Evolutionary conservation across 257 asterid species (phyloP).

Genomic region (Lantana camara): DNA sequence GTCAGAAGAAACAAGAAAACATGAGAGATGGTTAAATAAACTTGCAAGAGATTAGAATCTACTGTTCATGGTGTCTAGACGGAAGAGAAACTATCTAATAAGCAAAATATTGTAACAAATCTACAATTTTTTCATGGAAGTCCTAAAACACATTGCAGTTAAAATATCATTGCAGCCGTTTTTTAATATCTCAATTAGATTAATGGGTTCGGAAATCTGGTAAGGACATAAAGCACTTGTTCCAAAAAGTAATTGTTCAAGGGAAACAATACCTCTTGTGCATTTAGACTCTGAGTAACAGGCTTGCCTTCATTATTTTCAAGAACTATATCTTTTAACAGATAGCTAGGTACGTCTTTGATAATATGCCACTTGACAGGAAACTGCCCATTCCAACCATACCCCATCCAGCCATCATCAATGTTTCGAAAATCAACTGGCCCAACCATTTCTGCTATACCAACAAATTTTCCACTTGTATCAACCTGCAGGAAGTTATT

Average conservation of each 20-base stretch:
- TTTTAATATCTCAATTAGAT: background rate
- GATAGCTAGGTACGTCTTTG: conserved; percentile 92
- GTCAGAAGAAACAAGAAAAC: too few species aligned
- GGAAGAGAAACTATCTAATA: background rate
- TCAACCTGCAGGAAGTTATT: conserved; percentile 64
- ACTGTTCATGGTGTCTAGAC: background rate
- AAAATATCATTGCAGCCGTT: background rate
- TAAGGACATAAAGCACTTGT: background rate
- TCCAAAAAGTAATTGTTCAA: background rate
- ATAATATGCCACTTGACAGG: conserved; percentile 93
- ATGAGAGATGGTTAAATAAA: too few species aligned
- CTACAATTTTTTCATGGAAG: too few species aligned
- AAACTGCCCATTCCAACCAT: conserved; percentile 99
- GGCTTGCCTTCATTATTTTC: conserved; percentile 99
- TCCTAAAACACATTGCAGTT: too few species aligned
- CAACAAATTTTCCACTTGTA: too few species aligned
- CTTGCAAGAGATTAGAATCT: background rate
- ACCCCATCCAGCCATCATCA: conserved; percentile 99
- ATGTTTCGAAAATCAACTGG: too few species aligned
- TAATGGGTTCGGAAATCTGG: background rate
- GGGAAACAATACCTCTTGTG: conserved; percentile 79
- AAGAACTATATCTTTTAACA: conserved; percentile 85
- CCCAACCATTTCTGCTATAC: too few species aligned
- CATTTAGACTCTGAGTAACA: conserved; percentile 98
- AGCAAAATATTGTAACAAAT: background rate